These are phyloP conservation scores for Neopestalotiopsis clavispora DNA, from an alignment of 2,329 filamentous ascomycete genomes.

Conservation along the genomic window DNA sequence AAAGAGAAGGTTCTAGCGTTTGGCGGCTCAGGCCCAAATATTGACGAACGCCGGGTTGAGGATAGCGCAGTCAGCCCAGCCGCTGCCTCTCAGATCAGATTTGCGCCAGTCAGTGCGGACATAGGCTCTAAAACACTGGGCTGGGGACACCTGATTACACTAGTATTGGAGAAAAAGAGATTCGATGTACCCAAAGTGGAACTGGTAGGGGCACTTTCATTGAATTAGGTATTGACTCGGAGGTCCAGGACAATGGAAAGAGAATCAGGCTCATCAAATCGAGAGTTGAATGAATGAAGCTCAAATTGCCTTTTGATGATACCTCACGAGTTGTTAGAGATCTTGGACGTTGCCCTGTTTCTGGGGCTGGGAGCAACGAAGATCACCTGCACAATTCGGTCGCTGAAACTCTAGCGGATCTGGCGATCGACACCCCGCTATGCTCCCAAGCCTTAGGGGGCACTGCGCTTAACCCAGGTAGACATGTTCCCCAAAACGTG, in stretches of 20 bases:
- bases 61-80: conserved; percentile 1
- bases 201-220: not conserved
- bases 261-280: not conserved
- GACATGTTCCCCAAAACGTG: not conserved
- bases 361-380: not conserved
- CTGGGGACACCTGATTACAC: not conserved
- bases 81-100: not conserved
- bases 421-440: conserved; percentile 2
- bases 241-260: not conserved
- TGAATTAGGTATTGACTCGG: not conserved
- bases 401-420: conserved; percentile 11
- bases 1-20: conserved; percentile 14
- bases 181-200: not conserved
- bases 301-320: not conserved
- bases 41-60: conserved; percentile 4
- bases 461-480: not conserved
- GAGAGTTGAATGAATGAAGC: not conserved
- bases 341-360: not conserved
- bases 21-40: conserved; percentile 1
- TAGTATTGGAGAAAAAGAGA: not conserved
- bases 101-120: not conserved
- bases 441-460: not conserved
- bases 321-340: no score
- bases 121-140: not conserved
- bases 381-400: not conserved